Evolutionary conservation across 352 stramenopile genomes (phyloP).

Genomic region (Halophytophthora batemanensis): DNA sequence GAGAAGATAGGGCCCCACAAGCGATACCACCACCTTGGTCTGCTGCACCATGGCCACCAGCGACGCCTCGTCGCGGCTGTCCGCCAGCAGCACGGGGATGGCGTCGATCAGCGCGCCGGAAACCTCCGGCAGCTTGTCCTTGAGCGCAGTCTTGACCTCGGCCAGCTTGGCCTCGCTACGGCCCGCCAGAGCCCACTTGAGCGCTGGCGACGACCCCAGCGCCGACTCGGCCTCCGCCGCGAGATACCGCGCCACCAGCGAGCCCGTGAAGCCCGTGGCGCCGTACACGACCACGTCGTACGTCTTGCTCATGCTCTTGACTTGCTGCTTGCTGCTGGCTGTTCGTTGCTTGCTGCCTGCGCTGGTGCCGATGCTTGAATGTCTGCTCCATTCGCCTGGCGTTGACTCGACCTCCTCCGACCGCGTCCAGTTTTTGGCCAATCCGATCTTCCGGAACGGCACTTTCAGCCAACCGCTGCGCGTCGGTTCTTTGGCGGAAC

Average conservation of each 20-base stretch:
- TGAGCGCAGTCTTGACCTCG: conserved; percentile 50
- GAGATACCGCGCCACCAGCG: conserved; percentile 67
- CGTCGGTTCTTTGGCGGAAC: background rate
- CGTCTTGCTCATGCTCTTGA: conserved; percentile 27
- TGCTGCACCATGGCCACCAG: conserved; percentile 73
- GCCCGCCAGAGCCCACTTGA: conserved; percentile 89
- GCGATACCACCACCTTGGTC: conserved; percentile 74
- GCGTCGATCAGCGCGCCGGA: conserved; percentile 35
- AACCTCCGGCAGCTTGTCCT: conserved; percentile 40
- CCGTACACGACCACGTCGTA: conserved; percentile 84
- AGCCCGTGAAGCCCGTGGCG: conserved; percentile 88
- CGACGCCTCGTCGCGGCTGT: conserved; percentile 52
- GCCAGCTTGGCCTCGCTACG: conserved; percentile 75
- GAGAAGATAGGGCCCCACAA: conserved; percentile 86
- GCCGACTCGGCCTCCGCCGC: conserved; percentile 43
- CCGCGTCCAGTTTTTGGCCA: conserved; percentile 9
- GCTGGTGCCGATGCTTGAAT: background rate
- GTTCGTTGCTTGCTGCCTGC: too few relatives aligned
- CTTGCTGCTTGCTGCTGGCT: background rate
- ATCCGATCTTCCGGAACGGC: background rate
- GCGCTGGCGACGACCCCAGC: conserved; percentile 10
- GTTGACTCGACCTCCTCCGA: too few relatives aligned
- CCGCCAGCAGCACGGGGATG: conserved; percentile 49
- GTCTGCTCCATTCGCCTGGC: too few relatives aligned
- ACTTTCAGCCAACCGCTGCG: conserved; percentile 3